Conservation (phyloP, 2,329 filamentous ascomycete species). For the Beauveria pseudobassiana region DNA sequence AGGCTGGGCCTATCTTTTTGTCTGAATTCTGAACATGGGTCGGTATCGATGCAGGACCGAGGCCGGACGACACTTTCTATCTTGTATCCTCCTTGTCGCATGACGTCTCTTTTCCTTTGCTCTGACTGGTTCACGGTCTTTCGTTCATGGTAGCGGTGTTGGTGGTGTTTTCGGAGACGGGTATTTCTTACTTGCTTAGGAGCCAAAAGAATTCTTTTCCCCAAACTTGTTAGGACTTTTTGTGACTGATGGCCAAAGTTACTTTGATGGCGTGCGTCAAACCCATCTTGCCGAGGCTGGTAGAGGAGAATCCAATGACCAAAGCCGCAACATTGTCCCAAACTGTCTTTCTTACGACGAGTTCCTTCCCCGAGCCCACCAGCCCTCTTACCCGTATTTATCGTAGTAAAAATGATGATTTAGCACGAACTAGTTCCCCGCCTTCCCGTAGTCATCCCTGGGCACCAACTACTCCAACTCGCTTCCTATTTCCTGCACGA, state of each 20-base stretch:
- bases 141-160: constrained; percentile 11
- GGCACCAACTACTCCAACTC: neutral
- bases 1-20: neutral
- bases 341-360: too few species aligned
- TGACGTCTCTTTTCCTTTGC: neutral
- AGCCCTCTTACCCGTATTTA: neutral
- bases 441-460: neutral
- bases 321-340: too few species aligned
- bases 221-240: too few species aligned
- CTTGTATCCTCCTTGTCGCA: neutral
- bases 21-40: neutral
- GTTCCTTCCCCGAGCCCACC: neutral
- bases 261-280: neutral
- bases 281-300: neutral
- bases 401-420: too few species aligned
- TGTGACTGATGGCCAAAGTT: neutral
- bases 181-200: constrained; percentile 1
- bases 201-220: neutral
- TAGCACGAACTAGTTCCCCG: neutral
- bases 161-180: constrained; percentile 7
- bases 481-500: neutral
- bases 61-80: constrained; percentile 10
- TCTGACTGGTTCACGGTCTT: neutral
- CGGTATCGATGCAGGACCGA: neutral
- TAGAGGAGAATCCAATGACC: too few species aligned